Conservation (phyloP, 176 grass and related monocot species). For the Musa troglodytarum region DNA sequence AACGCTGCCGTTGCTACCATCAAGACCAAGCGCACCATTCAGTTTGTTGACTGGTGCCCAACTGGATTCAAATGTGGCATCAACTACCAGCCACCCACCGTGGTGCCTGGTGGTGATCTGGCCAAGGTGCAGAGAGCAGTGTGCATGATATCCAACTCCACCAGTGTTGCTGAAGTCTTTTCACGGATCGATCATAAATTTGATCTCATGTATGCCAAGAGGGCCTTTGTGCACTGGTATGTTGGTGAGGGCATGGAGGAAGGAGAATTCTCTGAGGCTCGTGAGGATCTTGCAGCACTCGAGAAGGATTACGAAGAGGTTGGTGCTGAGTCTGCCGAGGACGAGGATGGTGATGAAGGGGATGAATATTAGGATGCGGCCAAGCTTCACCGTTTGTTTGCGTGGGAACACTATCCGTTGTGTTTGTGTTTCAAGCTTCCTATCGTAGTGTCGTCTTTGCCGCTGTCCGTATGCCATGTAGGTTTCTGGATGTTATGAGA, state of each 20-base stretch:
- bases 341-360: too few species aligned
- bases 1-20: background rate
- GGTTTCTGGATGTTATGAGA: too few species aligned
- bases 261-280: background rate
- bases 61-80: conserved; percentile 1
- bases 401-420: too few species aligned
- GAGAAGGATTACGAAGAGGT: too few species aligned
- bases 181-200: conserved; percentile 4
- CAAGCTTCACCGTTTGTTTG: too few species aligned
- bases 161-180: conserved; percentile 4
- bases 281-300: too few species aligned
- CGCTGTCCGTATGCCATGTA: too few species aligned
- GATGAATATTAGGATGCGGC: too few species aligned
- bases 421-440: too few species aligned
- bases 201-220: conserved; percentile 4
- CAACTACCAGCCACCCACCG: conserved; percentile 7
- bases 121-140: conserved; percentile 1
- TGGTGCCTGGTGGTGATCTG: background rate
- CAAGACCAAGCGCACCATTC: conserved; percentile 6
- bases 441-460: too few species aligned
- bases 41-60: background rate
- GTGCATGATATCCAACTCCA: conserved; percentile 9
- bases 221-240: conserved; percentile 1
- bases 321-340: background rate
- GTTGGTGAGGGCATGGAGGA: conserved; percentile 8